Evolutionary conservation across 2,329 filamentous ascomycete species (phyloP), one percentile per base, ranked within the genome.

Genomic region (Fusarium torulosum): DNA sequence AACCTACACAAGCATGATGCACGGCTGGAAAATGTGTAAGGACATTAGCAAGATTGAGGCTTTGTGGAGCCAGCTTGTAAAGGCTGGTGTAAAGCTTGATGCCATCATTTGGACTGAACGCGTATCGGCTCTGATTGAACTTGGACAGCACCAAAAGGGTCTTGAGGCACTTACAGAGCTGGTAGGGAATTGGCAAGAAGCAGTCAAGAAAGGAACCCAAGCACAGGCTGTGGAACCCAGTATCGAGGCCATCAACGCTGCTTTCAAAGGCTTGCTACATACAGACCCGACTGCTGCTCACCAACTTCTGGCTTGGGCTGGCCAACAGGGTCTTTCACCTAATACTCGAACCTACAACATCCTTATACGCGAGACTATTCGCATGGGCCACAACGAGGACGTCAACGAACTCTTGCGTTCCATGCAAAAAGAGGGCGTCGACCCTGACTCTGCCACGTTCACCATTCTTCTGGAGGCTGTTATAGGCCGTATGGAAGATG

Each of bases 1-100:
- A 69, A 90, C 91, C 0, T 96, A 91, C 86, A 90, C 88, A 38
- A 81, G 86, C 42, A 91, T 96, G 85, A 86, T 96, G 68, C 83
- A 87, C 56, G 92, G 92, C 2, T 93, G 89, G 77, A 86, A 85
- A 73, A 83, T 82, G 49, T 83, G 86, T 49, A 82, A 83, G 53
- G 88, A 93, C 70, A 67, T 82, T 1, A 75, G 80, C n/a, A 87
- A 84, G 21, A 81, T 94, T 62, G 85, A 90, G 55, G 82, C 82
- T 2, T 83, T 94, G 31, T 96, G 93, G 92, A 69, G 78, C 0
- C 86, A 85, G 66, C 86, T 96, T 78, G 72, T 85, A 5, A 74
- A 74, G 10, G 84, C 87, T 2, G 86, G 86, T 3, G 72, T 88
- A 11, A 78, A 84, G 66, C 87, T 93, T 6, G 92, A 95, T 75